A percentile compares a stretch with the other conserved stretches of the same genome.
phyloP scores from a whole-genome alignment of 768 basidiomycete species.

The Suillus tomentosus region DNA sequence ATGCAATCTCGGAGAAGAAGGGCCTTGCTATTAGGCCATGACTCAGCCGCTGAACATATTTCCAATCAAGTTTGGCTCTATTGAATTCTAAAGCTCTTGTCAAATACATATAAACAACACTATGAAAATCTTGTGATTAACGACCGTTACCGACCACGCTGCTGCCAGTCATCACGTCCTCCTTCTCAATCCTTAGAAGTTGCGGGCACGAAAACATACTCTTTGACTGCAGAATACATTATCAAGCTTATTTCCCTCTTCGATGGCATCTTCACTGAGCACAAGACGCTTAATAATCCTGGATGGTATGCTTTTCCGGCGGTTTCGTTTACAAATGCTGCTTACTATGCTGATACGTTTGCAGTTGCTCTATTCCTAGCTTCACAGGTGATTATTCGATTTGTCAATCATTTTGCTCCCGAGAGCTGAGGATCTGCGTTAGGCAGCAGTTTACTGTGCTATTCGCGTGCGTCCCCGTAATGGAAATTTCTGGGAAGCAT shows the following conservation, averaged over 20 bases:
- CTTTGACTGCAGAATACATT: not conserved
- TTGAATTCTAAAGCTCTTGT: constrained; percentile 7
- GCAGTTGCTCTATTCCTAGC: constrained; percentile 8
- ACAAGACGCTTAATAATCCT: constrained; percentile 6
- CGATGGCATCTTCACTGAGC: constrained; percentile 4
- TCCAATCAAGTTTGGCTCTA: not conserved
- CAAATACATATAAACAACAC: not conserved
- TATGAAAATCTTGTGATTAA: too few species aligned
- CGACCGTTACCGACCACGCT: not conserved
- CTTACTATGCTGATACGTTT: not conserved
- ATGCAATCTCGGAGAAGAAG: too few species aligned
- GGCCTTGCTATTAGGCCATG: too few species aligned
- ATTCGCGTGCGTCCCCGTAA: not conserved
- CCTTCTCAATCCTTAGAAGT: not conserved
- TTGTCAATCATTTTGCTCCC: not conserved
- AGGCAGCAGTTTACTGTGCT: constrained; percentile 8
- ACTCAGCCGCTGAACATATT: too few species aligned
- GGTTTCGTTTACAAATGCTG: not conserved
- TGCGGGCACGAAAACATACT: not conserved
- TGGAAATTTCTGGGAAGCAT: not conserved
- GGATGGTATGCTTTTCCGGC: not conserved
- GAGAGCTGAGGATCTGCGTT: not conserved
- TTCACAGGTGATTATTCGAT: constrained; percentile 2
- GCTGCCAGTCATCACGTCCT: not conserved
- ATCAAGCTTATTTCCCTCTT: not conserved